Conservation (phyloP, 345 rosid species). For the Trapa bicornis region DNA sequence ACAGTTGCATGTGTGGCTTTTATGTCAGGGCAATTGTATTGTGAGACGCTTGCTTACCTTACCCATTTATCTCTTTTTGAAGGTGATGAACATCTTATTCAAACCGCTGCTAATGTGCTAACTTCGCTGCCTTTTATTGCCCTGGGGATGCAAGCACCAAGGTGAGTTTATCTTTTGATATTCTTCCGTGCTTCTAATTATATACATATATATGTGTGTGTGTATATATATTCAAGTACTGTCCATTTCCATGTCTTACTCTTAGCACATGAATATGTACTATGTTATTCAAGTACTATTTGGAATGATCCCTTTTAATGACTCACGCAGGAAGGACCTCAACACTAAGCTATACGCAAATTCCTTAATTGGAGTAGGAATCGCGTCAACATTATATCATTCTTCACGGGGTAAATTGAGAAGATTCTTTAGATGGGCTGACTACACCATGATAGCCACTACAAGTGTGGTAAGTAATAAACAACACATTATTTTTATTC, state of each 20-base stretch:
- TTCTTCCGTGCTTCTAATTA: background rate
- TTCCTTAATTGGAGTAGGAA: slow-evolving; percentile 89
- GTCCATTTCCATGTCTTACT: too few relatives aligned
- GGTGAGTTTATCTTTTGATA: slow-evolving; percentile 30
- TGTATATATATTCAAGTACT: too few relatives aligned
- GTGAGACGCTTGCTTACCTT: background rate
- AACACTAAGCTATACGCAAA: slow-evolving; percentile 72
- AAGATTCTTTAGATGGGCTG: slow-evolving; percentile 78
- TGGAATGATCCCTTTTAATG: background rate
- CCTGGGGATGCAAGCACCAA: slow-evolving; percentile 81
- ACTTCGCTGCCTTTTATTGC: slow-evolving; percentile 88
- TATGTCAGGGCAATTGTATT: background rate
- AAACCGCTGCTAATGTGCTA: slow-evolving; percentile 65
- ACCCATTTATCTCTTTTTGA: slow-evolving; percentile 4
- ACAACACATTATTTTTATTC: background rate
- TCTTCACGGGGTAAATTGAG: slow-evolving; percentile 69
- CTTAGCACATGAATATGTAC: background rate
- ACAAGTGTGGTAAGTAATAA: slow-evolving; percentile 50
- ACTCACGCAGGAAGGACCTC: slow-evolving; percentile 49
- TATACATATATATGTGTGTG: too few relatives aligned
- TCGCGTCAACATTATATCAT: slow-evolving; percentile 79
- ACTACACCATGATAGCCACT: slow-evolving; percentile 89
- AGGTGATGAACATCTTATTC: slow-evolving; percentile 62
- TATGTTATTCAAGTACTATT: background rate
- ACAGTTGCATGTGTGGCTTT: too few relatives aligned